These are phyloP conservation scores for Neoboletus magnificus DNA, from an alignment of 768 basidiomycete species.

Conservation along the genomic window DNA sequence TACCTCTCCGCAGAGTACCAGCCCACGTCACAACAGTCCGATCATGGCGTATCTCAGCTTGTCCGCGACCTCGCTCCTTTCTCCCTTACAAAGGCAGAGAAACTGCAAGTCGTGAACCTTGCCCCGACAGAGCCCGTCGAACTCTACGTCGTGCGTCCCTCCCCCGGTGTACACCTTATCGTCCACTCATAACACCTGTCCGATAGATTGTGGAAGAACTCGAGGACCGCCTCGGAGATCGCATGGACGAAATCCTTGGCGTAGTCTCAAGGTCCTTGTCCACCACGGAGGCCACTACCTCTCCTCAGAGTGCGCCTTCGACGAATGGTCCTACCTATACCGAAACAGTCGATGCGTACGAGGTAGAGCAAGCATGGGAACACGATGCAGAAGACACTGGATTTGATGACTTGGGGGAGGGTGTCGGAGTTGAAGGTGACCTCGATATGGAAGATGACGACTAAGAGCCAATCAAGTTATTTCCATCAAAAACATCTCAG, in stretches of 20 bases:
- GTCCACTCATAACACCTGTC: background rate
- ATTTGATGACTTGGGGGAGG: constrained; percentile 67
- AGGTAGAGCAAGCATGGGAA: constrained; percentile 29
- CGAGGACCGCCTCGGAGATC: constrained; percentile 73
- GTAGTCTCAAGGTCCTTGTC: constrained; percentile 48
- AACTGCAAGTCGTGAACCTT: constrained; percentile 88
- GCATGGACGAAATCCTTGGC: constrained; percentile 63
- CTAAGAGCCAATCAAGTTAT: constrained; percentile 13
- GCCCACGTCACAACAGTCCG: constrained; percentile 62
- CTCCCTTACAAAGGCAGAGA: constrained; percentile 85
- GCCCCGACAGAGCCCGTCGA: constrained; percentile 80
- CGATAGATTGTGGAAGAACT: constrained; percentile 89
- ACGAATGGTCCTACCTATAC: background rate
- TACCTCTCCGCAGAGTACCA: constrained; percentile 77
- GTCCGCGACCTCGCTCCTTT: constrained; percentile 64
- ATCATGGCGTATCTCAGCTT: constrained; percentile 60
- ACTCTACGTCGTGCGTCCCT: constrained; percentile 74
- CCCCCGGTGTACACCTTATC: background rate
- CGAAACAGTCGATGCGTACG: constrained; percentile 12
- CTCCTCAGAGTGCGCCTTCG: background rate
- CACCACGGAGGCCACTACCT: background rate
- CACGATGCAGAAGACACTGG: constrained; percentile 47
- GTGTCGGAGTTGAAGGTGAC: constrained; percentile 66
- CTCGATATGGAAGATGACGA: constrained; percentile 62
- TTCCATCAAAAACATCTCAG: background rate